Evolutionary conservation across 2,329 filamentous ascomycete genomes (phyloP), one percentile per base, ranked within the genome.

Genomic region (Myotisia sp.): DNA sequence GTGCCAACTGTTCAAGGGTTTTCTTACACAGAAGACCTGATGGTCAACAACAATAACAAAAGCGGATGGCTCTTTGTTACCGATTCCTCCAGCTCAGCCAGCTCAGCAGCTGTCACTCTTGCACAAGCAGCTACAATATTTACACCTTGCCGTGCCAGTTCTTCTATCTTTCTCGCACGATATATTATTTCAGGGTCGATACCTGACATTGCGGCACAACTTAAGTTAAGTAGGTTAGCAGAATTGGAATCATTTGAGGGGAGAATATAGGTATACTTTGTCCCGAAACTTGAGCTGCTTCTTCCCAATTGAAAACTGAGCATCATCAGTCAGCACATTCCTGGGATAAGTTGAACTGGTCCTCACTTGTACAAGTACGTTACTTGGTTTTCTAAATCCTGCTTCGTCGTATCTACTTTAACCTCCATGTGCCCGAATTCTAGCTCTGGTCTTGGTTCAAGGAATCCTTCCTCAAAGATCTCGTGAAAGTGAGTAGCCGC

Each of bases 121-220:
- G 79, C 72, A 54, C 81, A 93, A 13, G 75, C 71, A 19, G 73
- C 68, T 4, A 78, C 70, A 2, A 95, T 62, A 52, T 92, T 81
- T 48, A 87, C 79, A 5, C 84, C 81, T 33, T 67, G 71, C 10
- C 73, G 71, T 21, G 79, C 64, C 10, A 90, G 61, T 5, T 72
- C 54, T 14, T 79, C 72, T 22, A 98, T 66, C 5, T 76, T 69
- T 42, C 84, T 77, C 0, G 87, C 85, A 36, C 86, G 72, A 10
- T 77, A 62, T 5, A 94, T 69, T 6, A 95, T 71, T 4, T 68
- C 65, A 12, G 59, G 49, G 19, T 83, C 76, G 9, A 98, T 74
- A 1, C 86, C 86, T 47, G 92, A 94, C 54, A 92, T 71, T 3
- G 76, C 75, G 18, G 90, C 90, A 50, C 90, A 95, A 34, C 66